phyloP scores from a whole-genome alignment of 1,284 basidiomycete genomes.

The Phenoliferia sp. region DNA sequence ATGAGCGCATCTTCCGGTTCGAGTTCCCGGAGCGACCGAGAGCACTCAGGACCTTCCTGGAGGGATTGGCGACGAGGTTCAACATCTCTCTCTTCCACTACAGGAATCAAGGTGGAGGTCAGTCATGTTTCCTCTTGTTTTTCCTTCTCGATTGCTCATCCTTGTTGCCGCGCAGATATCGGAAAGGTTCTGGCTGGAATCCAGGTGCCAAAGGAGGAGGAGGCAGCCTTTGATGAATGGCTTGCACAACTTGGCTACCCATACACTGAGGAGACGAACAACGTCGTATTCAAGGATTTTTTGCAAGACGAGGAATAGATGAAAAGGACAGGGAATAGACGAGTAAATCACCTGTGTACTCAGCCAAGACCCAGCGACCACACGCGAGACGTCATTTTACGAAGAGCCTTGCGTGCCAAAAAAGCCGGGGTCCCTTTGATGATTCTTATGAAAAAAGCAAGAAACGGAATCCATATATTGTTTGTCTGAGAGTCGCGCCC shows the following conservation, averaged over 20 bases:
- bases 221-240: constrained; percentile 65
- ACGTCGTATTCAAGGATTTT: constrained; percentile 77
- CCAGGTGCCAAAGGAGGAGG: constrained; percentile 72
- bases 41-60: constrained; percentile 82
- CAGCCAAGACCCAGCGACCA: no score
- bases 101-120: constrained; percentile 90
- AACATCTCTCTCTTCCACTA: constrained; percentile 98
- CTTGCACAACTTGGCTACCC: constrained; percentile 74
- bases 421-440: no score
- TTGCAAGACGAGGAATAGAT: constrained; percentile 40
- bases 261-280: constrained; percentile 90
- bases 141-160: background rate
- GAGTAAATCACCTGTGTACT: no score
- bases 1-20: constrained; percentile 91
- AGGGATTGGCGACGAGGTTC: constrained; percentile 77
- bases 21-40: constrained; percentile 96
- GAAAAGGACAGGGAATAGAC: no score
- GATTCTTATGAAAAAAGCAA: no score
- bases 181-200: constrained; percentile 89
- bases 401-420: no score
- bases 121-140: constrained; percentile 37
- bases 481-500: no score
- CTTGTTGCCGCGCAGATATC: constrained; percentile 57
- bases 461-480: no score
- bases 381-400: no score